These are phyloP conservation scores for Astrephomene gubernaculifera DNA, from an alignment of 139 green algal species.

Conservation along the genomic window DNA sequence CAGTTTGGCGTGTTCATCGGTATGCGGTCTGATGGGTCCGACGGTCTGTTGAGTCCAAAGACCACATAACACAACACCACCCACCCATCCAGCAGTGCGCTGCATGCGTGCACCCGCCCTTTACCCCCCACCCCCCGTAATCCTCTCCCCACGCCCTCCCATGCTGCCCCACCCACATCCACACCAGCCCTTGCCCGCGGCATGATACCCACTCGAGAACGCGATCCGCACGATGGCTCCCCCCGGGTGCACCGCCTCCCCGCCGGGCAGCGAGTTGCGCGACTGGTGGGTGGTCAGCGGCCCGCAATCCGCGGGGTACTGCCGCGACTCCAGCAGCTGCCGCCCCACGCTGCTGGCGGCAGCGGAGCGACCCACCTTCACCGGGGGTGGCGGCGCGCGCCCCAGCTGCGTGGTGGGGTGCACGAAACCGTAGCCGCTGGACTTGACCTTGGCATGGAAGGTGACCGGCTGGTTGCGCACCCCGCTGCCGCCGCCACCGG, in stretches of 20 bases:
- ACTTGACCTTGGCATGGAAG: slow-evolving; percentile 69
- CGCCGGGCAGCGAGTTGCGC: slow-evolving; percentile 26
- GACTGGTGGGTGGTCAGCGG: slow-evolving; percentile 37
- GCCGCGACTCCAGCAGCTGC: slow-evolving; percentile 23
- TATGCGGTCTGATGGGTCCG: no score
- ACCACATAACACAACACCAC: no score
- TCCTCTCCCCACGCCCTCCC: not conserved
- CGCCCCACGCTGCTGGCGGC: not conserved
- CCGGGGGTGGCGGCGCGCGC: slow-evolving; percentile 28
- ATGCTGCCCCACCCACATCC: not conserved
- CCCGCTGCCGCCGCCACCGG: no score
- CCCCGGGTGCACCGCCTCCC: slow-evolving; percentile 37
- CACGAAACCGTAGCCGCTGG: slow-evolving; percentile 61
- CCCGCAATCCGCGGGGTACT: slow-evolving; percentile 49
- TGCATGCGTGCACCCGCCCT: no score
- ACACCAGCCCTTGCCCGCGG: not conserved
- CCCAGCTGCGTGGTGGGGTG: slow-evolving; percentile 50
- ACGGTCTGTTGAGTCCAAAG: no score
- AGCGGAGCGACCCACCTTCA: slow-evolving; percentile 40
- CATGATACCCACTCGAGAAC: slow-evolving; percentile 43
- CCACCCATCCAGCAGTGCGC: no score
- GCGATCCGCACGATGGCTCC: slow-evolving; percentile 36
- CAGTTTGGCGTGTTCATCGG: no score
- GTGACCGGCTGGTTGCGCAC: slow-evolving; percentile 60
- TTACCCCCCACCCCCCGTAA: not conserved